A percentile compares a stretch with the other conserved stretches of the same genome.
Conservation (phyloP, 306 rosid genomes). For the Cercis canadensis region DNA sequence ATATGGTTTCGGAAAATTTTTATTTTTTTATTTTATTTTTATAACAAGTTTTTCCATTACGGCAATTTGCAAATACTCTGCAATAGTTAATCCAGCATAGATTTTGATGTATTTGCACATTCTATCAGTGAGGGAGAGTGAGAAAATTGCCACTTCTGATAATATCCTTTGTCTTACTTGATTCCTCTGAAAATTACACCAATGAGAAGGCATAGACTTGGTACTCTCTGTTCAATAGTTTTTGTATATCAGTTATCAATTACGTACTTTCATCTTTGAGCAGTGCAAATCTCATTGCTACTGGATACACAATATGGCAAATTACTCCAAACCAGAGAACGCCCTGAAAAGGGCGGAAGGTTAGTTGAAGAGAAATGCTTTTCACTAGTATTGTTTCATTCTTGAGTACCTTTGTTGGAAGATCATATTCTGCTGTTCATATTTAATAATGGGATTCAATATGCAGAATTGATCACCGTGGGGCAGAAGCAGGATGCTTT, state of each 20-base stretch:
- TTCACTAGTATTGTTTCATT: too few species aligned
- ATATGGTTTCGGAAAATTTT: too few species aligned
- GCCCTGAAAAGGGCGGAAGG: slow-evolving; percentile 60
- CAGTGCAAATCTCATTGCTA: neutral
- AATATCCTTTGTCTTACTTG: neutral
- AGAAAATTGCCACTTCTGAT: neutral
- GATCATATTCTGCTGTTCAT: too few species aligned
- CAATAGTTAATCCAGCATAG: neutral
- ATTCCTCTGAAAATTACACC: neutral
- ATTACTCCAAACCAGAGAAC: slow-evolving; percentile 56
- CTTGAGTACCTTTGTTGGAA: too few species aligned
- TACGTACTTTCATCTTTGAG: neutral
- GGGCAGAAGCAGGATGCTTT: slow-evolving; percentile 98
- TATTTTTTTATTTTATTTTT: too few species aligned
- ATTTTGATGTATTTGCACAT: neutral
- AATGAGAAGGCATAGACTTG: neutral
- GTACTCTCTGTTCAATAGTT: too few species aligned
- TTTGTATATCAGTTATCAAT: neutral
- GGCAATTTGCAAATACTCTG: neutral
- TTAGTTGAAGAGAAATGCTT: slow-evolving; percentile 1
- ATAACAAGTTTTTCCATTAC: too few species aligned
- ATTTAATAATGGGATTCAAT: neutral
- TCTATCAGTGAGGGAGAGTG: neutral
- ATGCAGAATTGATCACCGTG: slow-evolving; percentile 82
- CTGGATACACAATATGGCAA: slow-evolving; percentile 40